Evolutionary conservation across 2,329 filamentous ascomycete genomes (phyloP), one percentile per base, ranked within the genome.

Genomic region (Aspergillus transmontanensis): DNA sequence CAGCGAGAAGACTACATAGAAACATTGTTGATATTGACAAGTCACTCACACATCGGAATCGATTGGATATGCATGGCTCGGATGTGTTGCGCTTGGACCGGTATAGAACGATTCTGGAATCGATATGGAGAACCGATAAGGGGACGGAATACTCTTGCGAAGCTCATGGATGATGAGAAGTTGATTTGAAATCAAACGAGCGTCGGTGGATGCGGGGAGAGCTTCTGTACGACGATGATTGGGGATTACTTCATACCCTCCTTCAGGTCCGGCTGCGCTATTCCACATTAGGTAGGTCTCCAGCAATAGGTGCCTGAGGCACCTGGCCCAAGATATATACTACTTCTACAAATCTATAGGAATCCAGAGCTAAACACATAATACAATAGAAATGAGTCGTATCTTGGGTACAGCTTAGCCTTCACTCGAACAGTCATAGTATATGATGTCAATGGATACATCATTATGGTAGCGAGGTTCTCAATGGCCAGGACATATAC

Each of bases 11-110:
- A 39, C 28, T 55, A 16, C 10, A 11, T 6, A 9, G 11, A 1
- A 21, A 30, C n/a, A 43, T 14, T 34, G 12, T 32, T 30, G 19
- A 48, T 16, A 16, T 53, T 10, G 43, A 34, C n/a, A 16, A 23
- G n/a, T n/a, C 11, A 74, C 81, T 66, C 79, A 84, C 82, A 84
- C 82, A 84, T 84, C 21, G 82, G 82, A 76, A 84, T 83, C 46
- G 82, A 82, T 67, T 81, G 78, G 66, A 84, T 77, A 79, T 84
- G 82, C 82, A 84, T 84, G 61, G 71, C 67, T 74, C 76, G 73
- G 56, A 56, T 32, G 57, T 67, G 66, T 26, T 64, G 66, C 36
- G 50, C 23, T n/a, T 36, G 30, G 21, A 32, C 21, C 54, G 56
- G 10, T 9, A 60, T 34, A 14, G 51, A 51, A 53, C 60, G 34